Percentiles rank a stretch among this genome's conserved stretches.
Evolutionary conservation across 1,284 basidiomycete species (phyloP).

Genomic region (Austroboletus novae-zelandiae): DNA sequence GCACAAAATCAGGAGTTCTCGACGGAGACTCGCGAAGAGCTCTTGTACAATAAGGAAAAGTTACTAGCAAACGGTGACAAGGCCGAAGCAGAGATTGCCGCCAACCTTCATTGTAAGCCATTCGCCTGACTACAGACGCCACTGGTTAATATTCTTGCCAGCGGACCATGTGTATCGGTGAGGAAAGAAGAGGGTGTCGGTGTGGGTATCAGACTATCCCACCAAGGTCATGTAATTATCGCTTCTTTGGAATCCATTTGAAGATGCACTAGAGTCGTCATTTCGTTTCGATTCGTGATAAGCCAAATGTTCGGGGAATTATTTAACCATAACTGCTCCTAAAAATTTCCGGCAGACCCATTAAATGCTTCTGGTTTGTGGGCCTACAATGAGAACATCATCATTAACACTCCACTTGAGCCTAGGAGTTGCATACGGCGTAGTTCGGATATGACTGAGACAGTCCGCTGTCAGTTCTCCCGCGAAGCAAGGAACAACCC

Average conservation of each 20-base stretch:
- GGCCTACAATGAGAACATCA: neutral
- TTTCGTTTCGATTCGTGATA: conserved; percentile 1
- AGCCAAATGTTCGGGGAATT: neutral
- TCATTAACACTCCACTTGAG: neutral
- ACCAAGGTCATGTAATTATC: conserved; percentile 25
- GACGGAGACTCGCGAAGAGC: conserved; percentile 97
- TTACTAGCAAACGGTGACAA: conserved; percentile 94
- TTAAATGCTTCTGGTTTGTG: conserved; percentile 1
- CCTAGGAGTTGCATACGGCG: neutral
- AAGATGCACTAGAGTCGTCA: conserved; percentile 4
- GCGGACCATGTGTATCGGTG: conserved; percentile 66
- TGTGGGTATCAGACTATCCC: conserved; percentile 11
- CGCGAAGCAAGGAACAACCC: neutral
- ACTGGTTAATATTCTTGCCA: conserved; percentile 25
- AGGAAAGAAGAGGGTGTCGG: conserved; percentile 20
- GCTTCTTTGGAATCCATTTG: conserved; percentile 4
- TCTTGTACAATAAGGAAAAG: conserved; percentile 99
- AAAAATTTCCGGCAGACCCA: neutral
- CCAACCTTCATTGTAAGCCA: conserved; percentile 79
- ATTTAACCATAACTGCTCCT: neutral
- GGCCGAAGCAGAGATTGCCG: conserved; percentile 95
- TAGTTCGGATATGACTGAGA: neutral
- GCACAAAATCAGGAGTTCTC: conserved; percentile 96
- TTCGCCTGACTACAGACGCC: conserved; percentile 2
- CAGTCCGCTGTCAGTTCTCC: conserved; percentile 1